Percentiles rank a stretch among this genome's conserved stretches.
Evolutionary conservation across 805 yeast species (phyloP).

Genomic region (Clavispora vitiphila): DNA sequence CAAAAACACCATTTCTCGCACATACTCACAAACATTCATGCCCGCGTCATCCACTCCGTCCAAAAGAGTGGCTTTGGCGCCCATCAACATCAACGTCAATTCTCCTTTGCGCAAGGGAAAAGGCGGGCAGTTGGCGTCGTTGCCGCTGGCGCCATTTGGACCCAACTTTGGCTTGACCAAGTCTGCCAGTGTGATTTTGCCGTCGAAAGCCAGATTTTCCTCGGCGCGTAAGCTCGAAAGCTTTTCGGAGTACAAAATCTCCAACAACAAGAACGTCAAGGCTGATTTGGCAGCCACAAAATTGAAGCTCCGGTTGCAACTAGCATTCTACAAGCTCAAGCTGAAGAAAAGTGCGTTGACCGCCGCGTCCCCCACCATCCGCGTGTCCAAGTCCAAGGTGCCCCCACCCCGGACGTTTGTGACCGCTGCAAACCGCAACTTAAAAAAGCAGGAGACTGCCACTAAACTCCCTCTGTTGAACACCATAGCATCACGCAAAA

Average conservation of each 20-base stretch:
- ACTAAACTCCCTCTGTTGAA: constrained; percentile 8
- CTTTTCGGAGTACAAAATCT: constrained; percentile 24
- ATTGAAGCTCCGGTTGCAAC: constrained; percentile 37
- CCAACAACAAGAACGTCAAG: constrained; percentile 21
- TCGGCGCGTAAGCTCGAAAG: constrained; percentile 13
- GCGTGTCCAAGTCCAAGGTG: constrained; percentile 8
- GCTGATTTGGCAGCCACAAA: constrained; percentile 41
- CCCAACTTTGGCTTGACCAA: constrained; percentile 13
- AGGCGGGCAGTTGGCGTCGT: constrained; percentile 7
- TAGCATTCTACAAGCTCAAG: constrained; percentile 38
- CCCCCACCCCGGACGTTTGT: constrained; percentile 5
- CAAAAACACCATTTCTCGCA: neutral
- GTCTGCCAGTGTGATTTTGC: constrained; percentile 9
- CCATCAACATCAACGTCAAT: constrained; percentile 26
- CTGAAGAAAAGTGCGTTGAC: constrained; percentile 11
- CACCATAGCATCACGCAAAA: constrained; percentile 18
- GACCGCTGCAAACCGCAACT: constrained; percentile 13
- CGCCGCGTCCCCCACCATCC: constrained; percentile 12
- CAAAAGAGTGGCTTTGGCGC: constrained; percentile 34
- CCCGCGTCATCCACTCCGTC: constrained; percentile 17
- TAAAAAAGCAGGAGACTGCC: constrained; percentile 6
- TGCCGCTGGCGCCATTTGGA: constrained; percentile 16
- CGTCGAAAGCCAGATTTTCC: constrained; percentile 3
- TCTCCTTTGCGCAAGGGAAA: constrained; percentile 13
- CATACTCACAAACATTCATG: constrained; percentile 5